Evolutionary conservation across 2,329 filamentous ascomycete genomes (phyloP).

Genomic region (Pyricularia pennisetigena): DNA sequence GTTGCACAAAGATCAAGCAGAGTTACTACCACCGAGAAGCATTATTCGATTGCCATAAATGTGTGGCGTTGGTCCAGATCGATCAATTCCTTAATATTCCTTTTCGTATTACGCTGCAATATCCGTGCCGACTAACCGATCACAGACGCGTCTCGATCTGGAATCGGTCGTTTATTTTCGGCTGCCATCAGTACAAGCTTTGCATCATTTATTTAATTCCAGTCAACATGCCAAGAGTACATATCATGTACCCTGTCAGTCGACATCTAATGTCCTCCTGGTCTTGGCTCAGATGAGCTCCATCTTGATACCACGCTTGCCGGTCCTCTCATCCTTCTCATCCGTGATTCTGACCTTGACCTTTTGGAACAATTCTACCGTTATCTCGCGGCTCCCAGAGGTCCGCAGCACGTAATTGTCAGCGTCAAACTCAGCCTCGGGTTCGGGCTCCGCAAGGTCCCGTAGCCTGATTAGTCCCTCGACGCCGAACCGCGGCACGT

Average conservation of each 20-base stretch:
- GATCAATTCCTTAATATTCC: neutral
- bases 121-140: neutral
- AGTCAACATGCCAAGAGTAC: neutral
- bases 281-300: constrained; percentile 37
- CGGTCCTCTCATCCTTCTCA: constrained; percentile 89
- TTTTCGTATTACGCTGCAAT: neutral
- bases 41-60: neutral
- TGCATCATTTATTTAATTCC: too few relatives aligned
- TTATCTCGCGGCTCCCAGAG: constrained; percentile 41
- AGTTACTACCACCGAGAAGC: neutral
- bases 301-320: constrained; percentile 84
- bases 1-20: neutral
- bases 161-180: neutral
- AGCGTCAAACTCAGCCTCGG: constrained; percentile 72
- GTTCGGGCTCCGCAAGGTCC: constrained; percentile 70
- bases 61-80: neutral
- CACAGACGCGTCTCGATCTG: neutral
- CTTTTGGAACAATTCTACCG: constrained; percentile 83
- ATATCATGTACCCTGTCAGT: neutral
- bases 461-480: constrained; percentile 82
- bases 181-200: neutral
- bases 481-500: constrained; percentile 91
- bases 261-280: neutral
- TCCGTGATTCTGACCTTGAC: constrained; percentile 83
- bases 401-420: constrained; percentile 72